These are phyloP conservation scores for Calonectria hawksworthii DNA, from an alignment of 2,329 filamentous ascomycete species.

Conservation along the genomic window DNA sequence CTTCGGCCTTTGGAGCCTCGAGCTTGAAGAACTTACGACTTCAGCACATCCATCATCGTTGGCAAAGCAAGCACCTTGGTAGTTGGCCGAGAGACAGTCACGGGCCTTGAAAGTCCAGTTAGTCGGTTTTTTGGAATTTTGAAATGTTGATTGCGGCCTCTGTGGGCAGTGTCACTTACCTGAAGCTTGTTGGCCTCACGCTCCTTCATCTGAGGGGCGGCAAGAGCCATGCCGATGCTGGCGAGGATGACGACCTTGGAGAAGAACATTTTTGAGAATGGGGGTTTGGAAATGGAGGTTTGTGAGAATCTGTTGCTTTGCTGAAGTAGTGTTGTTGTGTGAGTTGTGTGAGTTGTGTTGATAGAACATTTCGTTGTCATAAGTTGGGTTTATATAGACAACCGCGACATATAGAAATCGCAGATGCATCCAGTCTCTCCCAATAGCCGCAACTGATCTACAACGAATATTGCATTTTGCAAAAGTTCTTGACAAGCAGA, in stretches of 20 bases:
- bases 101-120: background rate
- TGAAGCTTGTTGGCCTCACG: background rate
- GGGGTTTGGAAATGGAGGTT: background rate
- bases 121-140: background rate
- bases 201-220: background rate
- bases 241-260: background rate
- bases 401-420: background rate
- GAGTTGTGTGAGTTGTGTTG: background rate
- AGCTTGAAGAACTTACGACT: background rate
- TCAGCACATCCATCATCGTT: background rate
- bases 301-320: background rate
- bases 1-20: background rate
- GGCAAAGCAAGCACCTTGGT: slow-evolving; percentile 2
- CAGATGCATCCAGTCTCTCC: background rate
- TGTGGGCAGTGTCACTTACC: background rate
- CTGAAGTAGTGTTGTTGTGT: background rate
- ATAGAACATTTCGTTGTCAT: background rate
- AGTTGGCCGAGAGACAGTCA: slow-evolving; percentile 4
- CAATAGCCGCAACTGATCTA: background rate
- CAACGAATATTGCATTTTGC: background rate
- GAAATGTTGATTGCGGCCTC: background rate
- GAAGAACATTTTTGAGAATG: background rate
- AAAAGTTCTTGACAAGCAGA: background rate
- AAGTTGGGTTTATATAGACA: background rate
- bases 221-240: background rate